Base-by-base conservation (phyloP, 1,139 yeast genomes). In the Geotrichum aggregatum region DNA sequence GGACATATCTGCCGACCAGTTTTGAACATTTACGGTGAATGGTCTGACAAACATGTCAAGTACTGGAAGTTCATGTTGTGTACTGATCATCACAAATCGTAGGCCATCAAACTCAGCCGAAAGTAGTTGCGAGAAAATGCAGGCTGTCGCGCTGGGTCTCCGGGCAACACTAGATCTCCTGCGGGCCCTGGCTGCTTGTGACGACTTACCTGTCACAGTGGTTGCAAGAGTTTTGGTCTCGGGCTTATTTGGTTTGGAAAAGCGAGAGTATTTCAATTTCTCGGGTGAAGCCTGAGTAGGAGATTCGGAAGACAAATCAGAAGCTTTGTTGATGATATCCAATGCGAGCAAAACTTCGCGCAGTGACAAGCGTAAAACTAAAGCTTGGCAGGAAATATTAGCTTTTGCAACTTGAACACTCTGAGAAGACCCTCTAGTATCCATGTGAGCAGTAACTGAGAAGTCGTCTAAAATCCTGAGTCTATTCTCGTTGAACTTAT, bases 41-140 rank as follows among this genome's bases (percentile, higher is more conserved):
- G 95, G 85, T 56, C 82, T 78, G 3, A 89, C 75, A 55, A 79
- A 80, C 76, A 88, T 73, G 69, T 92, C 98, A 16, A 89, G 64
- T 34, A 92, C 85, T 0, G 99, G 98, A 56, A 94, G 75, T 66
- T 92, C 98, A 64, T 92, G 95, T 46, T 88, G 84, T 67, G 87
- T 95, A 61, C 98, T 98, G 61, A 92, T 87, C 49, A 92, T 72
- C 2, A 92, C 95, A 56, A 92, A 71, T 57, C 98, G 76, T 56
- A 88, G 66, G 0, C 98, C 98, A 14, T 87, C 92, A 58, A 89
- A 70, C 48, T 80, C 81, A 0, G 84, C 84, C 44, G 70, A 75
- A 52, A 91, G 67, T 49, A 80, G 83, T 66, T 92, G 98, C 0
- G 86, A 89, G 54, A 80, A 78, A 5, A 87, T 45, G 4, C 33